Conservation (phyloP, 768 basidiomycete species). For the Lentinula guzmanii region DNA sequence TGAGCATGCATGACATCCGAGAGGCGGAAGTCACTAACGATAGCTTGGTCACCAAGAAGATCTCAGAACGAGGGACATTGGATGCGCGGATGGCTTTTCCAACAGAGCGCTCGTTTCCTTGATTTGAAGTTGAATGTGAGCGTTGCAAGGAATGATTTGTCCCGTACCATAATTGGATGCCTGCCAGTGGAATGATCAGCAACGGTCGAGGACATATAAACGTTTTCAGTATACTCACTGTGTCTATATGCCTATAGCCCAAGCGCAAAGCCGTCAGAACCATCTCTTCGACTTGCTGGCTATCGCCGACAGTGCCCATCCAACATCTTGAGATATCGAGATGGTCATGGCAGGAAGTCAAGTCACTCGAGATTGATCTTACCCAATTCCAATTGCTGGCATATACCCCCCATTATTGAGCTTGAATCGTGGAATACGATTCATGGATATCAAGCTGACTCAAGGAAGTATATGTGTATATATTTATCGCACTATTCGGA, state of each 20-base stretch:
- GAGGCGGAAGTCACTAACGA: conserved; percentile 15
- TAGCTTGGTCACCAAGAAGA: conserved; percentile 38
- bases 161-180: conserved; percentile 5
- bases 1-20: conserved; percentile 13
- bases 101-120: conserved; percentile 29
- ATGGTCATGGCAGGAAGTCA: not conserved
- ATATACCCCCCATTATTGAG: conserved; percentile 20
- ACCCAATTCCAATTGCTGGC: conserved; percentile 23
- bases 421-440: not conserved
- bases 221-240: conserved; percentile 10
- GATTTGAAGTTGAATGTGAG: not conserved
- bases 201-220: not conserved
- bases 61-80: conserved; percentile 29
- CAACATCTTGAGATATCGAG: conserved; percentile 17
- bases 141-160: not conserved
- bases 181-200: conserved; percentile 4
- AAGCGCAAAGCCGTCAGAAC: conserved; percentile 16
- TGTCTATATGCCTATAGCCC: conserved; percentile 31
- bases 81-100: conserved; percentile 32
- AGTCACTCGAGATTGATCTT: not conserved
- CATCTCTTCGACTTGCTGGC: conserved; percentile 18
- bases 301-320: conserved; percentile 24
- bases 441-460: not conserved
- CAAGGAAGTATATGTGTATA: not conserved
- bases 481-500: not conserved